Percentiles rank a stretch among this genome's conserved stretches.
These are phyloP conservation scores for Adansonia grandidieri DNA, from an alignment of 441 rosid species.

Conservation along the genomic window DNA sequence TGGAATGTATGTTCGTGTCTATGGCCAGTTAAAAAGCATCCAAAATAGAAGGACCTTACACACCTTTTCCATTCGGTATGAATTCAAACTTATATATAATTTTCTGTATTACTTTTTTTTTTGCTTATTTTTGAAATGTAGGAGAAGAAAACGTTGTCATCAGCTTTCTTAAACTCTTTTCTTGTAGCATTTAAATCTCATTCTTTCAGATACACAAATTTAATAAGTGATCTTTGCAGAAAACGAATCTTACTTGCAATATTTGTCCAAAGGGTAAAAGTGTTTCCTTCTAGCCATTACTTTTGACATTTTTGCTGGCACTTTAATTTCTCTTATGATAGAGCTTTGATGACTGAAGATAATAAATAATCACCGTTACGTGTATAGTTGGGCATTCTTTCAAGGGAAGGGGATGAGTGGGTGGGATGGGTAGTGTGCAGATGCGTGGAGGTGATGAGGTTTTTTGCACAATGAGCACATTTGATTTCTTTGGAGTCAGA, in stretches of 20 bases:
- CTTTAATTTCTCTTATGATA: background rate
- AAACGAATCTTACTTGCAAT: background rate
- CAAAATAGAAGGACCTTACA: slow-evolving; percentile 77
- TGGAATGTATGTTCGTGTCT: slow-evolving; percentile 87
- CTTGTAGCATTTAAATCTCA: background rate
- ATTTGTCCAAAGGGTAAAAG: background rate
- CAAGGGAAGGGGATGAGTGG: background rate
- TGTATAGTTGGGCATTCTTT: background rate
- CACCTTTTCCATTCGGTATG: slow-evolving; percentile 77
- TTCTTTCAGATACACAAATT: background rate
- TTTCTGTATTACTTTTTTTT: background rate
- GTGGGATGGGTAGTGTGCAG: background rate
- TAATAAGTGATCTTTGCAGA: background rate
- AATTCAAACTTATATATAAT: slow-evolving; percentile 9
- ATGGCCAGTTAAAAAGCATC: slow-evolving; percentile 79
- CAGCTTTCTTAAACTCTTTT: background rate
- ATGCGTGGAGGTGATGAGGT: background rate
- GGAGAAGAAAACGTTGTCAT: background rate
- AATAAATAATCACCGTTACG: background rate
- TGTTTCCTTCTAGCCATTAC: background rate
- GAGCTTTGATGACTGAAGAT: background rate
- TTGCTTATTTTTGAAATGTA: no score
- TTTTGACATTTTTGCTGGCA: background rate
- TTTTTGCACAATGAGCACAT: background rate
- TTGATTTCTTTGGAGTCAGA: background rate